These are phyloP conservation scores for Ambrosiella cleistominuta DNA, from an alignment of 2,329 filamentous ascomycete species.

Conservation along the genomic window DNA sequence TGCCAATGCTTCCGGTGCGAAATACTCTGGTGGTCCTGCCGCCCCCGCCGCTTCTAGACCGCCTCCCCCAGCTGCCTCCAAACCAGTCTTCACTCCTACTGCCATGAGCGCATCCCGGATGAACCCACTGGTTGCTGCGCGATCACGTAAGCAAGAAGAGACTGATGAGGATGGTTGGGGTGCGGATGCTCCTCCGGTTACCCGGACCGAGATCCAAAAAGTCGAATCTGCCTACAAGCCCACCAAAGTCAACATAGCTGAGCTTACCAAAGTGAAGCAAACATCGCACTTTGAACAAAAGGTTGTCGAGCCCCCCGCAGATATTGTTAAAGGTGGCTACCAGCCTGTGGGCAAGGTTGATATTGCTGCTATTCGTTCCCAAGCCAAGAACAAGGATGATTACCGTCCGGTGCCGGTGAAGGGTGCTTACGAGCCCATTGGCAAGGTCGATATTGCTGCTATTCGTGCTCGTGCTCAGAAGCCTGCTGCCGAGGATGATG, in stretches of 20 bases:
- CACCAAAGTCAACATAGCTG: slow-evolving; percentile 84
- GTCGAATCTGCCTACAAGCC: slow-evolving; percentile 86
- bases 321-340: slow-evolving; percentile 72
- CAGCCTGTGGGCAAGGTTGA: slow-evolving; percentile 96
- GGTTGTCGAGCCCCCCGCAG: slow-evolving; percentile 29
- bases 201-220: slow-evolving; percentile 74
- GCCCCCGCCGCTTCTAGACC: slow-evolving; percentile 32
- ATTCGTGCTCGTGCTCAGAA: slow-evolving; percentile 73
- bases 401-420: slow-evolving; percentile 74
- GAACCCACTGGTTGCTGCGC: slow-evolving; percentile 50
- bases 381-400: slow-evolving; percentile 50
- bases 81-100: slow-evolving; percentile 82
- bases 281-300: slow-evolving; percentile 11
- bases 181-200: slow-evolving; percentile 76
- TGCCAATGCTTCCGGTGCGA: slow-evolving; percentile 80
- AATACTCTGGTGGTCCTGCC: slow-evolving; percentile 60
- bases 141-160: slow-evolving; percentile 37
- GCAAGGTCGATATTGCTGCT: slow-evolving; percentile 92
- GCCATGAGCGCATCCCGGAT: slow-evolving; percentile 30
- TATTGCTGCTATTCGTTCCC: slow-evolving; percentile 73
- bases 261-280: slow-evolving; percentile 53
- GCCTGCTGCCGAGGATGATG: slow-evolving; percentile 22
- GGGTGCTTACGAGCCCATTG: slow-evolving; percentile 83
- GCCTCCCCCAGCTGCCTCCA: slow-evolving; percentile 50
- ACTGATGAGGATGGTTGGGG: slow-evolving; percentile 88